Conservation (phyloP, 805 yeast genomes). For the Dipodascus albidus region DNA sequence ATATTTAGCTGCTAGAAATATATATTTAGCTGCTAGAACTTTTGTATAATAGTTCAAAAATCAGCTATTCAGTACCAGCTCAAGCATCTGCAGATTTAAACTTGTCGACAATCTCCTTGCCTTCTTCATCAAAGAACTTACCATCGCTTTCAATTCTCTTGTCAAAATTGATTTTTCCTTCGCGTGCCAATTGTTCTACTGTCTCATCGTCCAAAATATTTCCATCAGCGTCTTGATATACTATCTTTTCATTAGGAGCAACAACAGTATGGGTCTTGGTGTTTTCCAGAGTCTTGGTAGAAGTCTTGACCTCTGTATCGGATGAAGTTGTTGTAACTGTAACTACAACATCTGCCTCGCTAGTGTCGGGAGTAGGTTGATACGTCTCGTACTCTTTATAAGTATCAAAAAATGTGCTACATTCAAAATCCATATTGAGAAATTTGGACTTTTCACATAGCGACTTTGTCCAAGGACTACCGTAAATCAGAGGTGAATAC, state of each 20-base stretch:
- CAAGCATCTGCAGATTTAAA: not conserved
- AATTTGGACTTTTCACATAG: conserved; percentile 51
- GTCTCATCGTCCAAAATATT: conserved; percentile 22
- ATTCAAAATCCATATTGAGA: conserved; percentile 80
- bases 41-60: too few relatives aligned
- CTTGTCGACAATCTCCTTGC: conserved; percentile 9
- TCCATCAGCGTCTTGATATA: conserved; percentile 30
- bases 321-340: not conserved
- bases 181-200: conserved; percentile 9
- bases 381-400: conserved; percentile 19
- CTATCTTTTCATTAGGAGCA: conserved; percentile 11
- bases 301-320: conserved; percentile 5
- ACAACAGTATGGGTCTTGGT: conserved; percentile 1
- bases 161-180: conserved; percentile 12
- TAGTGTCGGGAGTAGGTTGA: not conserved
- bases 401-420: conserved; percentile 39
- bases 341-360: conserved; percentile 2
- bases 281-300: not conserved
- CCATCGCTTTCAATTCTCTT: conserved; percentile 5
- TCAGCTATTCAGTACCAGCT: not conserved
- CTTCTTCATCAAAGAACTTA: conserved; percentile 8
- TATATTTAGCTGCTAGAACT: too few relatives aligned
- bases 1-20: too few relatives aligned
- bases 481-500: conserved; percentile 70
- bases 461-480: conserved; percentile 62